Base-by-base conservation (phyloP, 495 filamentous ascomycete species). In the Aspergillus saccharolyticus region DNA sequence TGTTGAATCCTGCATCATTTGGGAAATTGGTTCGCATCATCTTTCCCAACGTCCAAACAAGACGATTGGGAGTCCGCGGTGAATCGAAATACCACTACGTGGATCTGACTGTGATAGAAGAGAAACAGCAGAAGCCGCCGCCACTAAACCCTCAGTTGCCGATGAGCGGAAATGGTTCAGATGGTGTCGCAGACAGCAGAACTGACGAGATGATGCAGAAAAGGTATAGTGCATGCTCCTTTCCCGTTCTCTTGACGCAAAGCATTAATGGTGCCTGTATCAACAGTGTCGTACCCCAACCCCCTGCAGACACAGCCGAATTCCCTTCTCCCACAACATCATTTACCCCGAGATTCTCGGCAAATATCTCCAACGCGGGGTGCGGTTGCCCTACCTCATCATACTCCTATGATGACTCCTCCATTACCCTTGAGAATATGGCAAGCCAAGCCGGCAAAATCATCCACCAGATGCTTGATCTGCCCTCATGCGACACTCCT, bases 11-110 rank as follows among this genome's bases (percentile, higher is more conserved):
- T 28, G 94, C 94, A 6, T 97, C 92, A 6, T 98, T 98, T 74
- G 94, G 94, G 30, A 98, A 98, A 68, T 83, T 97, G 22, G 94
- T 98, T 22, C 83, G 95, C 12, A 92, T 97, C 25, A 89, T 97
- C 42, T 98, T 97, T 60, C 93, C 92, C 1, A 91, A 90, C 45
- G 84, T 98, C 17, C 91, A 95, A 67, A 97, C 94, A 12, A 83
- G 94, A 42, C 81, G 94, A 50, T 79, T 98, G 14, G 94, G 94
- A 45, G 91, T 97, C 43, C 85, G 94, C 19, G 95, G 95, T 44
- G 91, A 97, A 73, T 97, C 95, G 5, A 98, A 98, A 70, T 98
- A 98, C 70, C 95, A 98, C 66, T 98, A 98, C 66, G 90, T 94
- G 45, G 89, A 93, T 67, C 85, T 96, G 66, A 84, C 83, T 2